Percentiles rank a stretch among this genome's conserved stretches.
These are phyloP conservation scores for Pseudomonodictys pantanalensis DNA, from an alignment of 495 filamentous ascomycete species.

Conservation along the genomic window DNA sequence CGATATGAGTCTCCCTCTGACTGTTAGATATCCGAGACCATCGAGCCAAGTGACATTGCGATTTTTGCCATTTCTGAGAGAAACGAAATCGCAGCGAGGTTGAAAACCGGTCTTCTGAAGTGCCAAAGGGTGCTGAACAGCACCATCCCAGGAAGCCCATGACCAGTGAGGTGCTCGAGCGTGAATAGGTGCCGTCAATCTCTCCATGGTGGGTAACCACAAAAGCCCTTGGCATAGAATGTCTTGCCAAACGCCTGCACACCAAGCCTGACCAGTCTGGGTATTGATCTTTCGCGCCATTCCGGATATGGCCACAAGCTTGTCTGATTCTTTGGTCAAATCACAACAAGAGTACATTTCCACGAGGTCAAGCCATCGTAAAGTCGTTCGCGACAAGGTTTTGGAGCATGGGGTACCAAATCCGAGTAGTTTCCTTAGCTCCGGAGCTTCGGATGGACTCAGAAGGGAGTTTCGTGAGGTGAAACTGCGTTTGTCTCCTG, in stretches of 20 bases:
- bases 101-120: background rate
- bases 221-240: slow-evolving; percentile 1
- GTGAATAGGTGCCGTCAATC: background rate
- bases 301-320: slow-evolving; percentile 3
- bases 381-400: background rate
- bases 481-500: no score
- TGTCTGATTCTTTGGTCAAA: slow-evolving; percentile 1
- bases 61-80: background rate
- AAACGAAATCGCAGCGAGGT: background rate
- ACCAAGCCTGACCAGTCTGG: background rate
- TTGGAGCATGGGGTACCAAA: background rate
- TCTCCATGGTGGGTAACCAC: background rate
- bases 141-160: slow-evolving; percentile 6
- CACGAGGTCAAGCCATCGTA: slow-evolving; percentile 4
- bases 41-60: background rate
- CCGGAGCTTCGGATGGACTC: background rate
- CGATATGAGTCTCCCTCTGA: background rate
- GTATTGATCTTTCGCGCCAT: slow-evolving; percentile 3
- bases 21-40: background rate
- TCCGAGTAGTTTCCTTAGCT: background rate
- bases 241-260: slow-evolving; percentile 9
- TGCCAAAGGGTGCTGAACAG: background rate
- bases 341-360: slow-evolving; percentile 6
- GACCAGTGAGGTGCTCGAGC: slow-evolving; percentile 1
- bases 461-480: background rate